These are phyloP conservation scores for Coemansia sp. DNA, from an alignment of 192 early-diverging fungal genomes.

Conservation along the genomic window DNA sequence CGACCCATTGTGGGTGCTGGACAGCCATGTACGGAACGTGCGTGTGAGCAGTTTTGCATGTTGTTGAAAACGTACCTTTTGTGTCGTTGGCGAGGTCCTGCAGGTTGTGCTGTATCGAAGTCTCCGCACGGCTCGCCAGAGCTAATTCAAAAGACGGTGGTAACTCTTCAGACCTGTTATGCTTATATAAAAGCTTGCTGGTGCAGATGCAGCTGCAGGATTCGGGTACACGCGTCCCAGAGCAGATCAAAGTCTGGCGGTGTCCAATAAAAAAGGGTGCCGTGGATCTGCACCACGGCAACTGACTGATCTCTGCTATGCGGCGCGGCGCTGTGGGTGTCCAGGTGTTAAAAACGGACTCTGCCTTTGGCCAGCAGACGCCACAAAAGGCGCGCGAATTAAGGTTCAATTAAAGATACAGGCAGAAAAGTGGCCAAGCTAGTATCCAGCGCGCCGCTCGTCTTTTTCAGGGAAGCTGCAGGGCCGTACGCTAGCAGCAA, in stretches of 20 bases:
- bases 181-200: constrained; percentile 1
- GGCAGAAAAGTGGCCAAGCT: neutral
- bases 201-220: constrained; percentile 9
- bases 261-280: neutral
- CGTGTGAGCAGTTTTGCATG: constrained; percentile 16
- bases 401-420: neutral
- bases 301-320: neutral
- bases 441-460: neutral
- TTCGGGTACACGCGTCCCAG: constrained; percentile 1
- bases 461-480: neutral
- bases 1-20: constrained; percentile 11
- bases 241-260: constrained; percentile 2
- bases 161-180: neutral
- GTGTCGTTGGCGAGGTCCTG: neutral
- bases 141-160: neutral
- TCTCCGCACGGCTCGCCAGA: neutral
- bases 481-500: neutral
- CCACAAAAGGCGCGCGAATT: neutral
- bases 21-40: constrained; percentile 8
- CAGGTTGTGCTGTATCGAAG: neutral
- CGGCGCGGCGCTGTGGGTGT: neutral
- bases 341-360: neutral
- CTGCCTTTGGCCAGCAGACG: neutral
- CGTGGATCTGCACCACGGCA: neutral
- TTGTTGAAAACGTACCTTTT: constrained; percentile 10